Percentiles rank a stretch among this genome's conserved stretches.
These are phyloP conservation scores for Sclerotiophoma versabilis DNA, from an alignment of 2,329 filamentous ascomycete genomes.

Conservation along the genomic window DNA sequence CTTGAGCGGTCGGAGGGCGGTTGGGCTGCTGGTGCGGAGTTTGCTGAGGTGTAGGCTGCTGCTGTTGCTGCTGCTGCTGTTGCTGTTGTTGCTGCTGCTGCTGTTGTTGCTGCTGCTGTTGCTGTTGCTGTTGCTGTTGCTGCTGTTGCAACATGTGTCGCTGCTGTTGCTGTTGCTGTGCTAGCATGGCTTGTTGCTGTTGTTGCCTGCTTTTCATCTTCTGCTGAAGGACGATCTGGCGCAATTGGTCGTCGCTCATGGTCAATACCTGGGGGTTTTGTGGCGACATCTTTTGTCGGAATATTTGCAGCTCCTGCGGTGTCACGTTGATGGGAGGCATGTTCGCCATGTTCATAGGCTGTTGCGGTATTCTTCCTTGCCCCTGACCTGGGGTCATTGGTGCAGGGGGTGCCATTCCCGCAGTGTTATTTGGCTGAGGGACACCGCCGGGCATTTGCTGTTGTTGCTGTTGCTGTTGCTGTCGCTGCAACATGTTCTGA, in stretches of 20 bases:
- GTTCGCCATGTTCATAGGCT: constrained; percentile 36
- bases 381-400: constrained; percentile 48
- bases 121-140: constrained; percentile 40
- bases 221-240: constrained; percentile 34
- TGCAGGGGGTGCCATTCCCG: constrained; percentile 46
- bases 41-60: constrained; percentile 14
- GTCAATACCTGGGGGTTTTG: constrained; percentile 34
- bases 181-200: constrained; percentile 25
- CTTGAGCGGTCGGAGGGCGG: constrained; percentile 4
- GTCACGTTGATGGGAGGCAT: constrained; percentile 42
- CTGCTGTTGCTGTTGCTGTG: constrained; percentile 30
- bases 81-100: constrained; percentile 25
- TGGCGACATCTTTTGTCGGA: constrained; percentile 45
- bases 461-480: constrained; percentile 9
- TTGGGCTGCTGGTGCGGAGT: constrained; percentile 11
- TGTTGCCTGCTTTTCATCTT: constrained; percentile 30
- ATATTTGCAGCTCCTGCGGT: constrained; percentile 50
- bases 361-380: constrained; percentile 37
- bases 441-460: constrained; percentile 28
- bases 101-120: constrained; percentile 12
- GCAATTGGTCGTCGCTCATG: constrained; percentile 34
- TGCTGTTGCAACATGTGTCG: constrained; percentile 27
- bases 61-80: constrained; percentile 17
- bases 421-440: constrained; percentile 27
- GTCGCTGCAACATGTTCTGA: constrained; percentile 47